These are phyloP conservation scores for Boletellus sp. DNA, from an alignment of 768 basidiomycete species.

Conservation along the genomic window DNA sequence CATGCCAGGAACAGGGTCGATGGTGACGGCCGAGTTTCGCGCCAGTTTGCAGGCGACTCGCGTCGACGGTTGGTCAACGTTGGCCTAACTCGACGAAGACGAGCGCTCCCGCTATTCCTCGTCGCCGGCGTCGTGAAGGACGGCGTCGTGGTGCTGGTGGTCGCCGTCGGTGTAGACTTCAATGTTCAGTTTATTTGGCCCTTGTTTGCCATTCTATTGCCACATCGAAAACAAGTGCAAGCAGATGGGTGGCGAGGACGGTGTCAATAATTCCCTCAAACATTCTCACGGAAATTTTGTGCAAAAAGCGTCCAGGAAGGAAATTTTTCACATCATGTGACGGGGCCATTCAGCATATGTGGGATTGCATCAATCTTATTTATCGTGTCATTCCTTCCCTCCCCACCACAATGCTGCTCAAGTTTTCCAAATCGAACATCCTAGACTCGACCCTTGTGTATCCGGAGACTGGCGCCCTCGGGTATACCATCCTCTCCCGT, in stretches of 20 bases:
- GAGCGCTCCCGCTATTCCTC: constrained; percentile 8
- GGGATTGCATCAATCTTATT: background rate
- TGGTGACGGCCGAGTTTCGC: constrained; percentile 12
- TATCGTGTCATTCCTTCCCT: background rate
- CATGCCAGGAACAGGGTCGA: constrained; percentile 31
- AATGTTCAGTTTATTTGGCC: constrained; percentile 29
- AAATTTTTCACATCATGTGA: background rate
- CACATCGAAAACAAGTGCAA: constrained; percentile 30
- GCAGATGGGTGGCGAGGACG: constrained; percentile 17
- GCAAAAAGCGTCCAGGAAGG: background rate
- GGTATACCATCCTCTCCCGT: constrained; percentile 48
- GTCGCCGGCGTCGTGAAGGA: constrained; percentile 18
- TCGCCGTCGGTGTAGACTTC: constrained; percentile 29
- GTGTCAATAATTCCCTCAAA: background rate
- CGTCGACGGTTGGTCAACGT: constrained; percentile 7
- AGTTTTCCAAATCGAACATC: constrained; percentile 56
- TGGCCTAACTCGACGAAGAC: background rate
- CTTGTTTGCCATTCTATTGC: constrained; percentile 27
- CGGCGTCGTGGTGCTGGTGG: constrained; percentile 26
- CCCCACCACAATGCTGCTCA: constrained; percentile 45
- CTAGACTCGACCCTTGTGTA: constrained; percentile 53
- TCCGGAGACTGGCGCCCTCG: constrained; percentile 46
- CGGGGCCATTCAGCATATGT: too few relatives aligned
- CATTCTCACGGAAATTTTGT: constrained; percentile 4
- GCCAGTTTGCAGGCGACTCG: constrained; percentile 10